Conservation (phyloP, 306 rosid species). For the Trifolium fragiferum region DNA sequence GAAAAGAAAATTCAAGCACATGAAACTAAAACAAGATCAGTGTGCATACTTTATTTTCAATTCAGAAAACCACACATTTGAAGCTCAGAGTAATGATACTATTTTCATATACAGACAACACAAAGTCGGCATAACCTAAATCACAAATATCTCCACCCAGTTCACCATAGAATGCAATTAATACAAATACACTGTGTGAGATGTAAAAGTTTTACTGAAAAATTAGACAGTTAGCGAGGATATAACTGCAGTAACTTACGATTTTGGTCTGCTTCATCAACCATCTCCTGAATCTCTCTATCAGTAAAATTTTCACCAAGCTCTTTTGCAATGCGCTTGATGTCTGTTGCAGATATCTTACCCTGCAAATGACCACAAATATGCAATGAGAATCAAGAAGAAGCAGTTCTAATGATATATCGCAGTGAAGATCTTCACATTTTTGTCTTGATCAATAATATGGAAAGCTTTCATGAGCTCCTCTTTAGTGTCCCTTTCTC, state of each 20-base stretch:
- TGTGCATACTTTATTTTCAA: neutral
- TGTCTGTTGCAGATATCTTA: slow-evolving; percentile 76
- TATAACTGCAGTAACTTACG: slow-evolving; percentile 53
- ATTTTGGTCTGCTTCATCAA: slow-evolving; percentile 74
- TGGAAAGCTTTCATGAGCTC: slow-evolving; percentile 94
- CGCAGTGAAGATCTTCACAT: slow-evolving; percentile 53
- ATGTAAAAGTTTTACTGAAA: slow-evolving; percentile 19
- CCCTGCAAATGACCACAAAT: slow-evolving; percentile 58
- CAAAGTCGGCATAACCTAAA: slow-evolving; percentile 20
- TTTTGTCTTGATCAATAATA: slow-evolving; percentile 74
- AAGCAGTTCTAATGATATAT: neutral
- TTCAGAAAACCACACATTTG: slow-evolving; percentile 30
- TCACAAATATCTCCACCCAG: neutral
- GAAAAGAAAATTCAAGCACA: slow-evolving; percentile 19
- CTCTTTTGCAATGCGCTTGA: slow-evolving; percentile 70
- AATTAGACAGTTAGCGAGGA: slow-evolving; percentile 20
- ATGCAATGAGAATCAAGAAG: slow-evolving; percentile 32
- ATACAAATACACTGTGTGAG: slow-evolving; percentile 2
- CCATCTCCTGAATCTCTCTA: slow-evolving; percentile 70
- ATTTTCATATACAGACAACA: neutral
- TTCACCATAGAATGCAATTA: slow-evolving; percentile 3
- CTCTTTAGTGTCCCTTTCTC: slow-evolving; percentile 93
- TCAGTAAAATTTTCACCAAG: slow-evolving; percentile 70
- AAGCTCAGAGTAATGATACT: slow-evolving; percentile 8
- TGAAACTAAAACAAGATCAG: slow-evolving; percentile 16